Conservation (phyloP, 2,329 filamentous ascomycete species). For the Coniochaeta sp. region DNA sequence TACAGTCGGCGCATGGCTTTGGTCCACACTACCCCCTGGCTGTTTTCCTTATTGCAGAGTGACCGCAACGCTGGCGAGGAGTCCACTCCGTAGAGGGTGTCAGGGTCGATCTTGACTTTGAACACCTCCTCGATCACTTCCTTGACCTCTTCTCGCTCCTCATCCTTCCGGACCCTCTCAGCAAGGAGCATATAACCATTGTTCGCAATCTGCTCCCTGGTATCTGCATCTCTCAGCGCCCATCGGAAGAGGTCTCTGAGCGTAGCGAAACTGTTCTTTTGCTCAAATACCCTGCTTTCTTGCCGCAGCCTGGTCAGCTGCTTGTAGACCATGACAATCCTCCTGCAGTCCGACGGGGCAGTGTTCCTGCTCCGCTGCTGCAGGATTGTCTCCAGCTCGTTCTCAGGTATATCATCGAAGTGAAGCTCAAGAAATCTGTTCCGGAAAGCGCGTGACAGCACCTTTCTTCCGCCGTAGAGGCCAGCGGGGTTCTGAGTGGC, state of each 20-base stretch:
- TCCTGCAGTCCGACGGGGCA: conserved; percentile 81
- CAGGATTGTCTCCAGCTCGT: conserved; percentile 86
- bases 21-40: conserved; percentile 81
- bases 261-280: conserved; percentile 95
- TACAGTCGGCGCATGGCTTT: conserved; percentile 88
- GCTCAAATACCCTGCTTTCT: conserved; percentile 86
- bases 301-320: conserved; percentile 86
- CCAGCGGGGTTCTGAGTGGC: conserved; percentile 96
- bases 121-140: conserved; percentile 84
- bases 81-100: conserved; percentile 61
- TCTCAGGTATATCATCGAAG: conserved; percentile 95
- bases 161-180: conserved; percentile 85
- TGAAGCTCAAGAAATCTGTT: conserved; percentile 96
- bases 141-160: conserved; percentile 80
- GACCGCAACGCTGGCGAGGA: conserved; percentile 48
- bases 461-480: conserved; percentile 89
- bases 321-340: conserved; percentile 90
- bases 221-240: conserved; percentile 80
- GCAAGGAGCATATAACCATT: conserved; percentile 96
- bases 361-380: conserved; percentile 80
- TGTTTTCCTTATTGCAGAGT: conserved; percentile 37
- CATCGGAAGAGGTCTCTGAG: conserved; percentile 92
- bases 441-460: conserved; percentile 86
- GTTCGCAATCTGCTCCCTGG: conserved; percentile 77
- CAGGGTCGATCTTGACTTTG: conserved; percentile 73